Evolutionary conservation across 768 basidiomycete genomes (phyloP).

Genomic region (Hygrocybe coccinea): DNA sequence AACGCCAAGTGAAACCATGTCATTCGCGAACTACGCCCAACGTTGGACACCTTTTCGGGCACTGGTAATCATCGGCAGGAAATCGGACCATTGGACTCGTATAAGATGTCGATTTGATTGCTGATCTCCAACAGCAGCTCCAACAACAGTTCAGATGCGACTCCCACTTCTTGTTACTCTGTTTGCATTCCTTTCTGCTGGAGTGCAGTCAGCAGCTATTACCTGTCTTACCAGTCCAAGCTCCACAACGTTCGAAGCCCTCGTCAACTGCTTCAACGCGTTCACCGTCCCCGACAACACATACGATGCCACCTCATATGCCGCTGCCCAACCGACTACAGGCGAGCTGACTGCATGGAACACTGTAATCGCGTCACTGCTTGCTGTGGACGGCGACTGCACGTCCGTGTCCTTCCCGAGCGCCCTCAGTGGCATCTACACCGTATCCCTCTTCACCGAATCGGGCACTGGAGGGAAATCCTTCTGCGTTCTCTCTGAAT

Average conservation of each 20-base stretch:
- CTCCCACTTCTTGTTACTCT: background rate
- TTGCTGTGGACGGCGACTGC: conserved; percentile 30
- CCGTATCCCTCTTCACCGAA: conserved; percentile 26
- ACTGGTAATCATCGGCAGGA: no score
- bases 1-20: no score
- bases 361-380: conserved; percentile 23
- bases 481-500: conserved; percentile 33
- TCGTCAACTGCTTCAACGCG: conserved; percentile 28
- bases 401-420: conserved; percentile 26
- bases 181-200: background rate
- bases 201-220: background rate
- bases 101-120: no score
- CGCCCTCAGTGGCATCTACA: conserved; percentile 24
- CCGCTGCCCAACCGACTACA: conserved; percentile 29
- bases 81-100: no score
- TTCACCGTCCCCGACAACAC: conserved; percentile 28
- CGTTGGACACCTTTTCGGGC: no score
- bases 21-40: no score
- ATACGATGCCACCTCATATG: conserved; percentile 29
- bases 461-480: conserved; percentile 12
- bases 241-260: conserved; percentile 15
- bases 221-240: background rate
- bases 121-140: no score
- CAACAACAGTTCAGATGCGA: background rate
- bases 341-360: conserved; percentile 27